Evolutionary conservation across 176 grass and related monocot genomes (phyloP).

Genomic region (Rhynchospora breviuscula): DNA sequence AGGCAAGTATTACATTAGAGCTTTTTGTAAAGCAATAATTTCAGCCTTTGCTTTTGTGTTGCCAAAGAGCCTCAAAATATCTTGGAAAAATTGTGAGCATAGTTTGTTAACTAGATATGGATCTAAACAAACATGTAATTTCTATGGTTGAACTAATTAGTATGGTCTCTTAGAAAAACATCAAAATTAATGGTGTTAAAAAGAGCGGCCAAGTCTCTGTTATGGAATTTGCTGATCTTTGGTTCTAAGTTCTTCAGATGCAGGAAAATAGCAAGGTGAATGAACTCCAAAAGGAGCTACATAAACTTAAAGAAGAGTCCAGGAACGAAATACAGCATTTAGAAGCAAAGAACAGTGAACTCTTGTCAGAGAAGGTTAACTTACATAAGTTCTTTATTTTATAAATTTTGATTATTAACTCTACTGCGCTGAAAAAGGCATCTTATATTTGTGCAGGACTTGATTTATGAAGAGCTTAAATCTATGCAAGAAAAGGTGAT

Average conservation of each 20-base stretch:
- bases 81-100: background rate
- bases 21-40: background rate
- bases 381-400: background rate
- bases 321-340: slow-evolving; percentile 45
- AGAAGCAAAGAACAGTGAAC: slow-evolving; percentile 40
- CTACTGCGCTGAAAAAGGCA: background rate
- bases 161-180: too few relatives aligned
- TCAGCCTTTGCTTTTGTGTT: background rate
- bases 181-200: too few relatives aligned
- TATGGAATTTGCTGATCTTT: background rate
- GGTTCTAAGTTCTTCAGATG: slow-evolving; percentile 28
- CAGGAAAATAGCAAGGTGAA: slow-evolving; percentile 45
- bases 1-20: slow-evolving; percentile 40
- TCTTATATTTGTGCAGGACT: slow-evolving; percentile 39
- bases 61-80: background rate
- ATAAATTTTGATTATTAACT: background rate
- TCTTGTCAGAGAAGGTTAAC: slow-evolving; percentile 71
- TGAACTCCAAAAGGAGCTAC: slow-evolving; percentile 48
- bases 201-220: too few relatives aligned
- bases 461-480: slow-evolving; percentile 61
- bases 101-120: background rate
- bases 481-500: slow-evolving; percentile 54
- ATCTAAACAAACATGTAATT: too few relatives aligned
- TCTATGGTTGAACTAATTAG: too few relatives aligned
- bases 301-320: slow-evolving; percentile 46